Evolutionary conservation across 83 land plant species (phyloP).

Genomic region (Diphasiastrum complanatum): DNA sequence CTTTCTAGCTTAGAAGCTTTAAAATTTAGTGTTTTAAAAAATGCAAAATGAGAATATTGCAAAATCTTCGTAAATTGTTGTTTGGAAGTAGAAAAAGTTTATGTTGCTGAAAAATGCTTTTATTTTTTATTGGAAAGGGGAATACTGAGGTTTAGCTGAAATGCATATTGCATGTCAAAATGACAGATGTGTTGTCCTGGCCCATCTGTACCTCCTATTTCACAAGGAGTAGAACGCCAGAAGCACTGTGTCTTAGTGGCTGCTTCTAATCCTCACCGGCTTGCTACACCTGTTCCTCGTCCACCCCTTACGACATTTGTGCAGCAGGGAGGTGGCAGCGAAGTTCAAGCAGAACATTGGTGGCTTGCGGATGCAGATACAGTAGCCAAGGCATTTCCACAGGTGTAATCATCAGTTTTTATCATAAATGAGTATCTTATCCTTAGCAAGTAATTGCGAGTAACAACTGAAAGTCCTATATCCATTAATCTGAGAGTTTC

Average conservation of each 20-base stretch:
- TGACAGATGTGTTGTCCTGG: constrained; percentile 60
- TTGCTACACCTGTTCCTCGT: constrained; percentile 75
- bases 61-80: no score
- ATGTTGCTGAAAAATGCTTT: not conserved
- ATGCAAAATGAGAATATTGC: no score
- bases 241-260: constrained; percentile 86
- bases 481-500: not conserved
- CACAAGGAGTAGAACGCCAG: constrained; percentile 47
- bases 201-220: constrained; percentile 36
- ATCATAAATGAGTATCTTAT: no score
- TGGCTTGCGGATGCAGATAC: constrained; percentile 83
- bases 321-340: constrained; percentile 42
- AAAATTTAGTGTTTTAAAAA: no score
- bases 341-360: constrained; percentile 43
- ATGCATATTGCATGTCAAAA: not conserved
- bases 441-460: not conserved
- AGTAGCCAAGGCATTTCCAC: constrained; percentile 73
- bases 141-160: constrained; percentile 10
- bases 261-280: constrained; percentile 81
- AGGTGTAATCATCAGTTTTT: constrained; percentile 43
- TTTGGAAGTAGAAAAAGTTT: no score
- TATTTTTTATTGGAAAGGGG: no score
- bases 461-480: not conserved
- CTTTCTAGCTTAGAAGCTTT: no score
- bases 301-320: constrained; percentile 37